Percentiles rank a stretch among this genome's conserved stretches.
Conservation (phyloP, 1,139 yeast species). For the Candida dubliniensis region DNA sequence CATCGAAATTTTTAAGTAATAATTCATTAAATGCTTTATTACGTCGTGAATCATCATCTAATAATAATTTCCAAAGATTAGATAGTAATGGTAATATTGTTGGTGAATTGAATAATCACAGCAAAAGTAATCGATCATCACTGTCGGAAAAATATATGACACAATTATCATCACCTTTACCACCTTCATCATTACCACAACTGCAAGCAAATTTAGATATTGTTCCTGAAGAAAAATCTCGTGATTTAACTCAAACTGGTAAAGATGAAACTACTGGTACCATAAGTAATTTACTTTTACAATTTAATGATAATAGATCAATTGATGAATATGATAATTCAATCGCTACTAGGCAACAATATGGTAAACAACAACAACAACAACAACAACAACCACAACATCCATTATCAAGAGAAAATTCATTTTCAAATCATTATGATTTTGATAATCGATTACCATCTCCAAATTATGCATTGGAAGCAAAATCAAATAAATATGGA, state of each 20-base stretch:
- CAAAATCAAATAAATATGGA: slow-evolving; percentile 13
- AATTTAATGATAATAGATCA: slow-evolving; percentile 16
- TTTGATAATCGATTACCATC: slow-evolving; percentile 4
- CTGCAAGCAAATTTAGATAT: slow-evolving; percentile 24
- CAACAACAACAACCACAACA: neutral
- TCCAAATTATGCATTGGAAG: slow-evolving; percentile 18
- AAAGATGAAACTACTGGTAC: slow-evolving; percentile 20
- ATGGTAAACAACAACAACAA: no score
- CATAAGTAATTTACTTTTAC: slow-evolving; percentile 26
- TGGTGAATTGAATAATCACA: slow-evolving; percentile 16
- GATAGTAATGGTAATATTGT: slow-evolving; percentile 58
- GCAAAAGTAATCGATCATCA: slow-evolving; percentile 15
- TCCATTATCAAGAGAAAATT: no score
- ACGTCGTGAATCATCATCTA: slow-evolving; percentile 30
- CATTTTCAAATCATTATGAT: slow-evolving; percentile 6
- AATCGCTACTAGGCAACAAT: no score
- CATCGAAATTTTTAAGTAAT: slow-evolving; percentile 32
- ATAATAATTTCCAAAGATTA: slow-evolving; percentile 48
- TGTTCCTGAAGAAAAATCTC: slow-evolving; percentile 32
- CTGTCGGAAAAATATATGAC: slow-evolving; percentile 5
- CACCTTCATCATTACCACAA: no score
- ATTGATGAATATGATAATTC: neutral
- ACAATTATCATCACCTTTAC: slow-evolving; percentile 25
- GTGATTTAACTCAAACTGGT: slow-evolving; percentile 6
- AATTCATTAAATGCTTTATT: slow-evolving; percentile 30